A percentile compares a stretch with the other conserved stretches of the same genome.
phyloP scores from a whole-genome alignment of 495 filamentous ascomycete species.

The Jackrogersella minutella region DNA sequence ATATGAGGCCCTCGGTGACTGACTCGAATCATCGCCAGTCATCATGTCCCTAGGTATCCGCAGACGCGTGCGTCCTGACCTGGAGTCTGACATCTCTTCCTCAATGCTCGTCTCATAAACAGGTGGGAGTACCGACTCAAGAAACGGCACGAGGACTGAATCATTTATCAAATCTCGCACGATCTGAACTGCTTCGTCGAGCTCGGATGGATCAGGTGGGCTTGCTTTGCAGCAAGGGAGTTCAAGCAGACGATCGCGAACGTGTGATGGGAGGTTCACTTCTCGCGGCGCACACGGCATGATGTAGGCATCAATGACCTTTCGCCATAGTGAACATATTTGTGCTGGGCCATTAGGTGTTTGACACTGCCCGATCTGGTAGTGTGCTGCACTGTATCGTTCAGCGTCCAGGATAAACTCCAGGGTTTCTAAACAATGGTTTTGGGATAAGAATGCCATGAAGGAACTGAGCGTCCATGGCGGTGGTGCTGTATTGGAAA shows the following conservation, averaged over 20 bases:
- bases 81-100: conserved; percentile 47
- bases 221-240: conserved; percentile 61
- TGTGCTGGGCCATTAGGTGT: conserved; percentile 67
- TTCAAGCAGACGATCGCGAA: conserved; percentile 80
- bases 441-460: conserved; percentile 96
- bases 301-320: conserved; percentile 77
- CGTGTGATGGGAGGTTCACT: conserved; percentile 88
- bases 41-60: conserved; percentile 48
- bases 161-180: conserved; percentile 98
- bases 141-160: conserved; percentile 84
- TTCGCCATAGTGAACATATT: conserved; percentile 75
- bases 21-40: conserved; percentile 47
- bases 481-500: conserved; percentile 83
- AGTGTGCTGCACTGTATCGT: conserved; percentile 83
- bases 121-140: conserved; percentile 65
- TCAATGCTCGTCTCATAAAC: conserved; percentile 42
- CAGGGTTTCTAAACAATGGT: conserved; percentile 95
- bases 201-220: conserved; percentile 77
- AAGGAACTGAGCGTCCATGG: conserved; percentile 95
- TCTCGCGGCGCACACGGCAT: conserved; percentile 81
- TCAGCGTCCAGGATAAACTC: conserved; percentile 97
- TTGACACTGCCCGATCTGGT: conserved; percentile 33
- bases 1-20: conserved; percentile 55
- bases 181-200: conserved; percentile 90
- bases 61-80: conserved; percentile 51